These are phyloP conservation scores for Uronychia binucleata DNA, from an alignment of 73 alveolate species.

Conservation along the genomic window DNA sequence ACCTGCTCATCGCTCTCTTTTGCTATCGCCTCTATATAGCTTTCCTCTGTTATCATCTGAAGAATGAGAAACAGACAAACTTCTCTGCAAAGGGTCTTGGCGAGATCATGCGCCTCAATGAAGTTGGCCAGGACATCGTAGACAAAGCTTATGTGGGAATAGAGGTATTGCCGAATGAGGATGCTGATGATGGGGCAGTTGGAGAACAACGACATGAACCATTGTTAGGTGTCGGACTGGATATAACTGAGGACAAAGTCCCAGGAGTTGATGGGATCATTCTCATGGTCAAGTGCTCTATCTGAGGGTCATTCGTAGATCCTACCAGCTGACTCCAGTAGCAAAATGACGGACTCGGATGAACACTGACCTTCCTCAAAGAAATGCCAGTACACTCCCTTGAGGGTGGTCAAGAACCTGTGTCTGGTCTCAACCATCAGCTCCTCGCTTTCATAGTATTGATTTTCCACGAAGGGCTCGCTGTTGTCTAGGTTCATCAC, in stretches of 20 bases:
- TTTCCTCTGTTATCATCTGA: slow-evolving; percentile 17
- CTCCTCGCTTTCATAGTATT: slow-evolving; percentile 43
- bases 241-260: slow-evolving; percentile 40
- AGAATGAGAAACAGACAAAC: too few relatives aligned
- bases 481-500: background rate
- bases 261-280: slow-evolving; percentile 40
- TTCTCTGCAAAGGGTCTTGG: slow-evolving; percentile 7
- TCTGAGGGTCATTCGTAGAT: background rate
- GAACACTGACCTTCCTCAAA: slow-evolving; percentile 53
- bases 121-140: slow-evolving; percentile 64
- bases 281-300: slow-evolving; percentile 61
- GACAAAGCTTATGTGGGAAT: slow-evolving; percentile 50
- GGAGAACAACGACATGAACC: background rate
- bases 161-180: slow-evolving; percentile 30
- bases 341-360: slow-evolving; percentile 38
- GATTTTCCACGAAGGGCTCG: slow-evolving; percentile 3
- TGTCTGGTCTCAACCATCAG: slow-evolving; percentile 58
- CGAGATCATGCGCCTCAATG: slow-evolving; percentile 33
- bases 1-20: slow-evolving; percentile 41
- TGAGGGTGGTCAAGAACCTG: slow-evolving; percentile 64
- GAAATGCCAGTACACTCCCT: slow-evolving; percentile 65
- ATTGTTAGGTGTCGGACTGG: background rate
- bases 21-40: slow-evolving; percentile 17
- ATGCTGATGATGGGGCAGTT: background rate
- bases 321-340: slow-evolving; percentile 42